Base-by-base conservation (phyloP, 768 basidiomycete species). In the Artomyces pyxidatus region DNA sequence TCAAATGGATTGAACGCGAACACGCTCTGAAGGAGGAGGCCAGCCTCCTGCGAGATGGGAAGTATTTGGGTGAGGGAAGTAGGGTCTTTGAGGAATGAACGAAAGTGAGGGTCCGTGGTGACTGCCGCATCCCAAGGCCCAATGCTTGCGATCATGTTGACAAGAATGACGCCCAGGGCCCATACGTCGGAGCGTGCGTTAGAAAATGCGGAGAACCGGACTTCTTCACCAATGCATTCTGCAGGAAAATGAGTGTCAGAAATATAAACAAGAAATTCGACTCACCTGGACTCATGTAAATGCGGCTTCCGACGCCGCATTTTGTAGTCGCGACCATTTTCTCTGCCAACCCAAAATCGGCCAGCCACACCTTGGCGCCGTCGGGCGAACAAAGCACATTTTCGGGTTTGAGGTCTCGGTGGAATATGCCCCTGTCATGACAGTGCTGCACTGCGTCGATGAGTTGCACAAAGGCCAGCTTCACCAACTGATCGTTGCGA, bases 401-500 rank as follows among this genome's bases (percentile, higher is more conserved):
- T 62, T 91, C 90, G 1, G 89, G 89, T 64, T 93, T 92, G 59
- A 94, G 75, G 59, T 92, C 88, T 21, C 89, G 84, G 65, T 93
- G 91, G 60, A 76, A 89, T 52, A 93, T 78, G 9, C 80, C 77
- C 35, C 71, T 70, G 37, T 68, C 62, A 59, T 93, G 88, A 59
- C 85, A 88, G 61, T 83, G 74, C 43, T 83, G 73, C 37, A 93
- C 77, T 1, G 85, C 85, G 54, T 89, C 85, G 45, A 93, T 67
- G 44, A 94, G 77, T 59, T 91, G 83, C n/a, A 87, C 54, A 64
- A 88, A 91, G 30, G 81, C 75, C 26, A 64, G 61, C 61, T 76
- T 83, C 69, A 90, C 78, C 41, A 73, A 66, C 60, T 80, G 16
- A 12, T 41, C 39, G n/a, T 17, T 17, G 37, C 73, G 53, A 27